These are phyloP conservation scores for Tylopilus sp. DNA, from an alignment of 768 basidiomycete species.

Conservation along the genomic window DNA sequence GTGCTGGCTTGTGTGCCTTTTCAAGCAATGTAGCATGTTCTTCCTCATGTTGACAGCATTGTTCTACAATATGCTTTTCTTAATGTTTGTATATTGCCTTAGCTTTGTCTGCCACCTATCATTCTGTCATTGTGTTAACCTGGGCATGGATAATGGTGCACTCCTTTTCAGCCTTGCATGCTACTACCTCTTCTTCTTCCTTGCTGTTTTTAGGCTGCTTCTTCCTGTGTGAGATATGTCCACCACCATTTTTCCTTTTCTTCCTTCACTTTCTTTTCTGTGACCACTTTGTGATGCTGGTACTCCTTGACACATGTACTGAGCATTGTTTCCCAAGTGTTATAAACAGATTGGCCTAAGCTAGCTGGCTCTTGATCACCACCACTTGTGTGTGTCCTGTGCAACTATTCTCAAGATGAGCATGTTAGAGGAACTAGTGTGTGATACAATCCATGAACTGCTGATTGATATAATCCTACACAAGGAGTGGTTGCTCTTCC, in stretches of 20 bases:
- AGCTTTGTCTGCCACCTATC: slow-evolving; percentile 54
- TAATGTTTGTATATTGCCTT: slow-evolving; percentile 52
- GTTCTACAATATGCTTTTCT: slow-evolving; percentile 51
- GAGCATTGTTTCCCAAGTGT: slow-evolving; percentile 47
- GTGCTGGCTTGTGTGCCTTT: slow-evolving; percentile 53
- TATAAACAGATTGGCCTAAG: slow-evolving; percentile 68
- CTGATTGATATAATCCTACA: slow-evolving; percentile 82
- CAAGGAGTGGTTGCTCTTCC: slow-evolving; percentile 84
- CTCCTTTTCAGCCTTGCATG: slow-evolving; percentile 36
- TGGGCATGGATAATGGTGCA: slow-evolving; percentile 29
- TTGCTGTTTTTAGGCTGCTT: slow-evolving; percentile 37
- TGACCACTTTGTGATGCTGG: slow-evolving; percentile 46
- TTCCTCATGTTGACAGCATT: slow-evolving; percentile 52
- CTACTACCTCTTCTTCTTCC: slow-evolving; percentile 25
- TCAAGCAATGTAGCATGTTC: slow-evolving; percentile 52
- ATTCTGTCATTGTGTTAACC: slow-evolving; percentile 38
- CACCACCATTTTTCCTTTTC: slow-evolving; percentile 76
- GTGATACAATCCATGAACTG: slow-evolving; percentile 71
- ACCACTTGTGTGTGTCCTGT: slow-evolving; percentile 63
- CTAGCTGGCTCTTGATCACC: slow-evolving; percentile 70
- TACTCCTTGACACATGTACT: slow-evolving; percentile 64
- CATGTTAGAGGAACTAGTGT: slow-evolving; percentile 58
- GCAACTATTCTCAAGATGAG: slow-evolving; percentile 53
- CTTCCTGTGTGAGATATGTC: slow-evolving; percentile 57
- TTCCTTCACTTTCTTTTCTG: slow-evolving; percentile 69